Evolutionary conservation across 2,329 filamentous ascomycete species (phyloP), one percentile per base, ranked within the genome.

Genomic region (Blastomyces silverae): DNA sequence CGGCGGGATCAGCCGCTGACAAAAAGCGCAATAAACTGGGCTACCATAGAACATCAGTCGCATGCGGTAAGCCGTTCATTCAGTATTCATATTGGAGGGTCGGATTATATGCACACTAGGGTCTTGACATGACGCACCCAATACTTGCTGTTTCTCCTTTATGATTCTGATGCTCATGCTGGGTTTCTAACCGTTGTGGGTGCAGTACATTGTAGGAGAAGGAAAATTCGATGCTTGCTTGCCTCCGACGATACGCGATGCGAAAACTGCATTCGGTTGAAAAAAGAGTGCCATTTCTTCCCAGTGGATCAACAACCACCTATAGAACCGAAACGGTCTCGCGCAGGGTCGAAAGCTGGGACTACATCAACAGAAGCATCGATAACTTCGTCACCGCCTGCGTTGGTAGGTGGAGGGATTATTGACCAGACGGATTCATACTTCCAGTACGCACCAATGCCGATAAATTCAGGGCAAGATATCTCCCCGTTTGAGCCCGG

Each of bases 1-100:
- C 59, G 6, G 70, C 67, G 62, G 70, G 71, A 57, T 73, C 73
- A 56, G 64, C 69, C 62, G 82, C 84, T 46, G 85, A 89, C 70
- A 89, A 89, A 75, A 85, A 87, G 73, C 87, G 92, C 73, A 97
- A 96, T 77, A 97, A 96, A 78, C 83, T 97, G 67, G 93, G 93
- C 50, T 97, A 97, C 75, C 93, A 97, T 79, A 87, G 93, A 73
- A 96, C 92, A 46, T 95, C 92, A 56, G 91, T 97, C 71, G 94
- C 93, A 70, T 97, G 93, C 81, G 89, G 93, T 97, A 84, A 85
- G 92, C 87, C 65, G 53, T 66, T 64, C 57, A 50, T 61, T 61
- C 44, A 61, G 44, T 28, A 61, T 34, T 22, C 50, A 56, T 46
- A 61, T 62, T 59, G 34, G 34, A 22, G 10, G 63, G 25, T 25